Conservation (phyloP, 2,329 filamentous ascomycete species). For the Cytospora paraplurivora region DNA sequence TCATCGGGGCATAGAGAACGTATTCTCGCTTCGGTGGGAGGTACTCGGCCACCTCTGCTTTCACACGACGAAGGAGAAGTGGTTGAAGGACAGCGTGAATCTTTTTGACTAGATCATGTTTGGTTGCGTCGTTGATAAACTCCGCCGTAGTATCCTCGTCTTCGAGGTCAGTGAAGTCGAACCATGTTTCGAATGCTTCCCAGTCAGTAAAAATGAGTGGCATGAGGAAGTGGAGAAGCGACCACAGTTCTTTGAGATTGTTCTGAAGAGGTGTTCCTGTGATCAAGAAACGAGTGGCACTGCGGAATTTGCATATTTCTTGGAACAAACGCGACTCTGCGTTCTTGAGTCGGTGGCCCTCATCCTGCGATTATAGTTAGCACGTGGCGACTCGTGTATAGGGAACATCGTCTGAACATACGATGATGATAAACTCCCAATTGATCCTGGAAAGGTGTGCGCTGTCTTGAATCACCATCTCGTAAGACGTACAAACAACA, state of each 20-base stretch:
- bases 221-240: conserved; percentile 86
- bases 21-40: conserved; percentile 98
- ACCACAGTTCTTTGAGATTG: conserved; percentile 94
- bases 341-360: conserved; percentile 97
- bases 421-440: conserved; percentile 98
- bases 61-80: conserved; percentile 82
- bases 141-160: conserved; percentile 79
- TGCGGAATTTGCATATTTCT: conserved; percentile 84
- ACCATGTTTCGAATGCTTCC: conserved; percentile 93
- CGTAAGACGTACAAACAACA: conserved; percentile 91
- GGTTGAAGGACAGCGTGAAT: conserved; percentile 94
- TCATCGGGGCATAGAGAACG: conserved; percentile 90
- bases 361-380: conserved; percentile 60
- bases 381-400: neutral
- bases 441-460: conserved; percentile 79
- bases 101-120: conserved; percentile 78
- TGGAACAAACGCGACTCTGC: conserved; percentile 90
- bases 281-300: conserved; percentile 86
- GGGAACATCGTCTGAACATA: conserved; percentile 43
- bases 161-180: conserved; percentile 90
- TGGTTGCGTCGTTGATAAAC: conserved; percentile 76
- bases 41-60: conserved; percentile 87
- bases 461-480: conserved; percentile 91
- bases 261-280: conserved; percentile 96
- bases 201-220: conserved; percentile 92